These are phyloP conservation scores for Diaporthe capsici DNA, from an alignment of 2,329 filamentous ascomycete species.

Conservation along the genomic window DNA sequence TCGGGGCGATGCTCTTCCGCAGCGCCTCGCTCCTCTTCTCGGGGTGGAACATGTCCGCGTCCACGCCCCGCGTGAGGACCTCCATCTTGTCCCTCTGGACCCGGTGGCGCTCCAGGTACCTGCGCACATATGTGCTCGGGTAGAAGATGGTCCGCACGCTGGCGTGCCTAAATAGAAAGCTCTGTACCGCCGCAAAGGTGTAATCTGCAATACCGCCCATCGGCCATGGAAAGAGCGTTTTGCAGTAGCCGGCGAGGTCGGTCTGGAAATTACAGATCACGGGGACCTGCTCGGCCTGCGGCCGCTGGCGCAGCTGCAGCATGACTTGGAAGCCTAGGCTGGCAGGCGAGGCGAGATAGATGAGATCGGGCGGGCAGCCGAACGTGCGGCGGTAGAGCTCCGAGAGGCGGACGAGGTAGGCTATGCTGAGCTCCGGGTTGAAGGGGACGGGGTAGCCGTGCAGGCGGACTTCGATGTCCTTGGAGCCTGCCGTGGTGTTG, in stretches of 20 bases:
- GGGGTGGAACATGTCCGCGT: constrained; percentile 74
- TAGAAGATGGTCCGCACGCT: constrained; percentile 78
- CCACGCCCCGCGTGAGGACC: constrained; percentile 74
- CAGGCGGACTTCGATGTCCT: constrained; percentile 68
- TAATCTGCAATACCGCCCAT: constrained; percentile 73
- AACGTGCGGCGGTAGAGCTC: constrained; percentile 73
- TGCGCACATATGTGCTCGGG: constrained; percentile 73
- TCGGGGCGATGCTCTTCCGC: constrained; percentile 68
- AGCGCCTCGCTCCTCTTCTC: constrained; percentile 64
- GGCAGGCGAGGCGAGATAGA: constrained; percentile 79
- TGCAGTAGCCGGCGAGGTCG: constrained; percentile 77
- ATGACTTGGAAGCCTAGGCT: constrained; percentile 80
- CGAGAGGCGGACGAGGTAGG: constrained; percentile 77
- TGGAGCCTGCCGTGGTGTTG: constrained; percentile 5
- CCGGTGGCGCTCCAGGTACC: constrained; percentile 71
- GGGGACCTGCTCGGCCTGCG: constrained; percentile 66
- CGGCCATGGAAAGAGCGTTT: constrained; percentile 76
- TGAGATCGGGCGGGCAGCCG: constrained; percentile 71
- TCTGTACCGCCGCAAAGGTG: constrained; percentile 74
- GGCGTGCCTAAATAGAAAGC: constrained; percentile 74
- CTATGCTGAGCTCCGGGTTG: constrained; percentile 79
- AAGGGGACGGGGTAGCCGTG: constrained; percentile 77
- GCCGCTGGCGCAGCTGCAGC: constrained; percentile 75
- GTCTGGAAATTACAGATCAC: constrained; percentile 81
- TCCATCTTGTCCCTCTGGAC: constrained; percentile 71